These are phyloP conservation scores for Boletus sp. DNA, from an alignment of 768 basidiomycete genomes.

Conservation along the genomic window DNA sequence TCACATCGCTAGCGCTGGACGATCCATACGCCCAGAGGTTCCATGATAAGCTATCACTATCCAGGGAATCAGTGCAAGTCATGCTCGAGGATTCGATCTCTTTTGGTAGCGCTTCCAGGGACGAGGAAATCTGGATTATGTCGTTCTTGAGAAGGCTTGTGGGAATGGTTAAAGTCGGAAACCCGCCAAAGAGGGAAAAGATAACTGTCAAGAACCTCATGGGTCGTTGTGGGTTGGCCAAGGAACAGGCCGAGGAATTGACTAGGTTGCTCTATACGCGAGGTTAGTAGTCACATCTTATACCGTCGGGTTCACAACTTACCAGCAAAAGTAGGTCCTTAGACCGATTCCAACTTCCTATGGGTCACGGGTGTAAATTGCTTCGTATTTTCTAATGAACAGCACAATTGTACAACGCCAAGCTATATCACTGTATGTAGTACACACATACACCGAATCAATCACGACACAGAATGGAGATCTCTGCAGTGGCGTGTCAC, in stretches of 20 bases:
- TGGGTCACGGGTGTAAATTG: background rate
- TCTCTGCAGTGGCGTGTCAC: conserved; percentile 12
- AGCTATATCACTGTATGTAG: conserved; percentile 3
- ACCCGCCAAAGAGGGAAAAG: conserved; percentile 8
- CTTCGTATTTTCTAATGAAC: background rate
- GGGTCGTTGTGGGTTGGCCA: conserved; percentile 16
- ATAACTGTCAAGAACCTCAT: conserved; percentile 8
- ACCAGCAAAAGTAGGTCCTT: background rate
- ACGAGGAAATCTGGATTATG: conserved; percentile 22
- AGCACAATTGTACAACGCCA: background rate
- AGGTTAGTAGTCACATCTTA: background rate
- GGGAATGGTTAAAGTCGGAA: conserved; percentile 12
- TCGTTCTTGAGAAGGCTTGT: conserved; percentile 19
- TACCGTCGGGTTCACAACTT: background rate
- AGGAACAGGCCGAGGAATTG: conserved; percentile 20
- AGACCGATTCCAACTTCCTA: background rate
- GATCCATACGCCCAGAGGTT: background rate
- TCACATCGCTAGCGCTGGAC: conserved; percentile 19
- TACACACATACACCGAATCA: background rate
- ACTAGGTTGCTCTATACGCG: conserved; percentile 4
- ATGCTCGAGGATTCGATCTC: conserved; percentile 25
- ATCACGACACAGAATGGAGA: conserved; percentile 5
- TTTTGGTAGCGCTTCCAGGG: conserved; percentile 12
- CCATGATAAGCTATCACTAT: conserved; percentile 7
- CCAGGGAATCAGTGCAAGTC: conserved; percentile 13